Evolutionary conservation across 164 flowering plant genomes (phyloP).

Genomic region (Hamamelis virginiana): DNA sequence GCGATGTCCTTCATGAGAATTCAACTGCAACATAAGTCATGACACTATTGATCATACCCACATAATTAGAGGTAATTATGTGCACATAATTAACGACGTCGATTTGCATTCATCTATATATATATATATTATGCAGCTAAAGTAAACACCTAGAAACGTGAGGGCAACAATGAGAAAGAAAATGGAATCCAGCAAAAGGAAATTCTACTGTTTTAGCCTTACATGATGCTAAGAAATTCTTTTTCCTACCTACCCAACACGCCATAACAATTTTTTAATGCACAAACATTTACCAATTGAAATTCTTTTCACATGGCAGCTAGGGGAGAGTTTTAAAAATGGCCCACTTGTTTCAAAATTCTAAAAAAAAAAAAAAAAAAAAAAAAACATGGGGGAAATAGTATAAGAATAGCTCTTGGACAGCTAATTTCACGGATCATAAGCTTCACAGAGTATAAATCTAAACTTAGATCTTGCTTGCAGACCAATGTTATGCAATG

Average conservation of each 20-base stretch:
- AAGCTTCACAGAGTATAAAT: no score
- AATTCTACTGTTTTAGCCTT: conserved; percentile 8
- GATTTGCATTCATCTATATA: no score
- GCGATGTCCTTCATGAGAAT: no score
- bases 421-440: background rate
- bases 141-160: background rate
- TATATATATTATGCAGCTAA: no score
- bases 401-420: background rate
- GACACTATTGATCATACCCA: no score
- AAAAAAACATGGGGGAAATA: no score
- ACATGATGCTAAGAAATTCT: conserved; percentile 15
- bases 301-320: no score
- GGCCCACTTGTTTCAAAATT: background rate
- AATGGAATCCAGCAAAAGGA: conserved; percentile 5
- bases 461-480: background rate
- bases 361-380: background rate
- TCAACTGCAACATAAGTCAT: no score
- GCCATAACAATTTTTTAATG: background rate
- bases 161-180: conserved; percentile 10
- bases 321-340: background rate
- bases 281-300: background rate
- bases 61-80: no score
- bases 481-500: background rate
- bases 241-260: no score
- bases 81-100: no score